Percentiles rank a stretch among this genome's conserved stretches.
phyloP scores from a whole-genome alignment of 2,329 filamentous ascomycete species.

The Rosellinia necatrix region DNA sequence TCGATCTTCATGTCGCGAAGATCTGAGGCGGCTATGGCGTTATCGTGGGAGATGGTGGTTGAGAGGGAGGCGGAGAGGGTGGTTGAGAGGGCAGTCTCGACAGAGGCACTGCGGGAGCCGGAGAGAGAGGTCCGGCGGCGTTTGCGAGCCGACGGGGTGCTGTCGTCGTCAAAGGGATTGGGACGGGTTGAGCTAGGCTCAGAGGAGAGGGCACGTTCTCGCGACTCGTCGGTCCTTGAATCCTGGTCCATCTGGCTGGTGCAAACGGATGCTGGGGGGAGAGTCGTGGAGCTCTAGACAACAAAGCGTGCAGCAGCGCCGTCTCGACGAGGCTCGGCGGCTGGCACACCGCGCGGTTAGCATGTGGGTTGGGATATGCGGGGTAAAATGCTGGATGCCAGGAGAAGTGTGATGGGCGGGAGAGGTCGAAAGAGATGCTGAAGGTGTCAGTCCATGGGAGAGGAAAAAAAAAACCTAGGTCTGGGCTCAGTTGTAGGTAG shows the following conservation, averaged over 20 bases:
- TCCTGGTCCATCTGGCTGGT: constrained; percentile 60
- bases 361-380: constrained; percentile 54
- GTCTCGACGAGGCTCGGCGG: constrained; percentile 59
- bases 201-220: constrained; percentile 64
- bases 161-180: constrained; percentile 66
- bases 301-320: constrained; percentile 49
- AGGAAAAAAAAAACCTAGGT: constrained; percentile 11
- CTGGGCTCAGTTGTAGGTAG: constrained; percentile 1
- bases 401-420: constrained; percentile 23
- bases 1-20: constrained; percentile 48
- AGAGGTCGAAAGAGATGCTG: constrained; percentile 28
- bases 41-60: constrained; percentile 42
- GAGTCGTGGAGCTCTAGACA: constrained; percentile 52
- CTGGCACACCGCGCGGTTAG: constrained; percentile 54
- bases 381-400: constrained; percentile 25
- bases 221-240: constrained; percentile 54
- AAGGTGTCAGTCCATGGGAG: constrained; percentile 29
- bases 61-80: constrained; percentile 59
- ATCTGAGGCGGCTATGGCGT: constrained; percentile 39
- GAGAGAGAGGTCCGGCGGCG: constrained; percentile 64
- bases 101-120: constrained; percentile 58
- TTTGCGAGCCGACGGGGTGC: constrained; percentile 58
- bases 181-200: constrained; percentile 66
- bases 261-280: constrained; percentile 44
- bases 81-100: constrained; percentile 48